Conservation (phyloP, 2,329 filamentous ascomycete species). For the Penicillium sp. region DNA sequence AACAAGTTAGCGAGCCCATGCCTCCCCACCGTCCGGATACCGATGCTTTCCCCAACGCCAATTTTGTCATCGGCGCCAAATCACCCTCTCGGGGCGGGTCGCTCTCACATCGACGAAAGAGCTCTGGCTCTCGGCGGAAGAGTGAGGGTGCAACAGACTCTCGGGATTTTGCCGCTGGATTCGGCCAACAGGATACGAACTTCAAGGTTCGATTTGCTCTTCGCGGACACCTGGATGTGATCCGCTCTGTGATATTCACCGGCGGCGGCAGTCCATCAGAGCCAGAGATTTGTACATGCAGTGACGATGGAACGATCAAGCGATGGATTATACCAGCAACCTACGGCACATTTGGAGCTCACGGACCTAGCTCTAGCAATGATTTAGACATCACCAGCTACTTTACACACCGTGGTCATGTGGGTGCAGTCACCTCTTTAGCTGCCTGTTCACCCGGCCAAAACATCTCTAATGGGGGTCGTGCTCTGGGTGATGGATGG, state of each 20-base stretch:
- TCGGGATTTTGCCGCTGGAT: conserved; percentile 44
- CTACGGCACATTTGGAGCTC: conserved; percentile 62
- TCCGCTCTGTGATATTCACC: conserved; percentile 93
- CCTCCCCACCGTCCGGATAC: conserved; percentile 72
- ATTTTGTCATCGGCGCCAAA: conserved; percentile 68
- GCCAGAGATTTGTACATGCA: conserved; percentile 93
- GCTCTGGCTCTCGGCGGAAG: conserved; percentile 69
- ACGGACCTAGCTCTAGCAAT: conserved; percentile 57
- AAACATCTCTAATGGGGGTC: conserved; percentile 84
- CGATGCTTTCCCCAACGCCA: conserved; percentile 81
- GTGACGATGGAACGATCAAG: conserved; percentile 94
- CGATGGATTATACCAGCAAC: conserved; percentile 90
- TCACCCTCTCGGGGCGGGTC: conserved; percentile 69
- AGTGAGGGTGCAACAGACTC: conserved; percentile 65
- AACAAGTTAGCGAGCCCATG: conserved; percentile 42
- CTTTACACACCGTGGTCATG: conserved; percentile 92
- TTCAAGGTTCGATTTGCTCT: conserved; percentile 94
- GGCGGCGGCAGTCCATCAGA: conserved; percentile 93
- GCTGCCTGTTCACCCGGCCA: conserved; percentile 84
- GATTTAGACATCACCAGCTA: conserved; percentile 91
- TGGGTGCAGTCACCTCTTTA: conserved; percentile 83
- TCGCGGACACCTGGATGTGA: conserved; percentile 87
- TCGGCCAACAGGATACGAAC: conserved; percentile 60
- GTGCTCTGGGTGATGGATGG: conserved; percentile 91
- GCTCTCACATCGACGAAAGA: conserved; percentile 73